These are phyloP conservation scores for Corynespora cassiicola DNA, from an alignment of 2,329 filamentous ascomycete species.

Conservation along the genomic window DNA sequence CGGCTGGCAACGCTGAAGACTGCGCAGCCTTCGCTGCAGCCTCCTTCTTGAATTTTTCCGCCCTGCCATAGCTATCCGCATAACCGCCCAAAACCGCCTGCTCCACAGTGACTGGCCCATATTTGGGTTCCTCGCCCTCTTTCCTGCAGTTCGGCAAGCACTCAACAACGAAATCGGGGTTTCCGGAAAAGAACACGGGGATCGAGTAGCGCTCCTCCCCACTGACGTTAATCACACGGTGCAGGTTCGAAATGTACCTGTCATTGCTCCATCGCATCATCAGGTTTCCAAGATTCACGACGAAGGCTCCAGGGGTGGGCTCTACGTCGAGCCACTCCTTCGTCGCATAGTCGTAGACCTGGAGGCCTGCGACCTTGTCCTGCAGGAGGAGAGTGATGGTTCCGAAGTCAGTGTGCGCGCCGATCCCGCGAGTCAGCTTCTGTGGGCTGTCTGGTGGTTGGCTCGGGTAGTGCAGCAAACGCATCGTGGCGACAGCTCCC, in stretches of 20 bases:
- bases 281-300: slow-evolving; percentile 74
- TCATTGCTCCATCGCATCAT: slow-evolving; percentile 48
- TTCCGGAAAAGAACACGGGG: slow-evolving; percentile 48
- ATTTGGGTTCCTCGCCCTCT: slow-evolving; percentile 45
- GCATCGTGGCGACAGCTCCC: slow-evolving; percentile 49
- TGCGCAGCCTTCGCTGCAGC: slow-evolving; percentile 24
- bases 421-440: slow-evolving; percentile 48
- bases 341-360: slow-evolving; percentile 73
- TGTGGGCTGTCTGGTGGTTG: slow-evolving; percentile 46
- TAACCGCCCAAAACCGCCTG: slow-evolving; percentile 50
- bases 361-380: slow-evolving; percentile 65
- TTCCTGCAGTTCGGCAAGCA: slow-evolving; percentile 51
- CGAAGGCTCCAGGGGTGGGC: slow-evolving; percentile 74
- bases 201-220: slow-evolving; percentile 45
- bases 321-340: slow-evolving; percentile 81
- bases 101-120: slow-evolving; percentile 51
- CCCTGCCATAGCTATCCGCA: slow-evolving; percentile 51
- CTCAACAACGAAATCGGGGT: slow-evolving; percentile 49
- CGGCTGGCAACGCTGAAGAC: slow-evolving; percentile 3
- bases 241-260: slow-evolving; percentile 43
- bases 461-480: slow-evolving; percentile 52
- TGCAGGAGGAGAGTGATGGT: slow-evolving; percentile 51
- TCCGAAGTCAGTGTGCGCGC: slow-evolving; percentile 54
- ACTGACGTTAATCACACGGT: slow-evolving; percentile 48
- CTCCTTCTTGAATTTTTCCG: slow-evolving; percentile 50